A percentile compares a stretch with the other conserved stretches of the same genome.
These are phyloP conservation scores for Coemansia sp. DNA, from an alignment of 192 early-diverging fungal genomes.

Conservation along the genomic window DNA sequence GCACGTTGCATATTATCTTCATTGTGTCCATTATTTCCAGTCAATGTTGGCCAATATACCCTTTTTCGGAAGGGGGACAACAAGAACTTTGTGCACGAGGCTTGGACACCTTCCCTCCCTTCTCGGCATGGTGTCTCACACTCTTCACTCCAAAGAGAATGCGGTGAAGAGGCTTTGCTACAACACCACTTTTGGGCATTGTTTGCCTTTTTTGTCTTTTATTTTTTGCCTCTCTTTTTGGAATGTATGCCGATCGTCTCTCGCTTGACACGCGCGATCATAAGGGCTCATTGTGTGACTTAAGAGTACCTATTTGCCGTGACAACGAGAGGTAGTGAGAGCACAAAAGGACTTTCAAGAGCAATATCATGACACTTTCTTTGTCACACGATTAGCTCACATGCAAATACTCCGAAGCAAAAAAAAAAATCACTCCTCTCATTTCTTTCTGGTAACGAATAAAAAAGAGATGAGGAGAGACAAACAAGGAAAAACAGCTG, in stretches of 20 bases:
- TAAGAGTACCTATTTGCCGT: background rate
- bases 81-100: background rate
- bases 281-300: conserved; percentile 3
- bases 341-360: no score
- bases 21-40: no score
- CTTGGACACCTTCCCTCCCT: conserved; percentile 7
- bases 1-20: no score
- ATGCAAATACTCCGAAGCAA: no score
- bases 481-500: no score
- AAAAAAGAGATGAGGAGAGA: background rate
- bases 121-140: background rate
- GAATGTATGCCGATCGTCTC: background rate
- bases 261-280: background rate
- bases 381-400: background rate
- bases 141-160: background rate
- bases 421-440: conserved; percentile 5
- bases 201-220: background rate
- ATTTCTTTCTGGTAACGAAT: no score
- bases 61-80: background rate
- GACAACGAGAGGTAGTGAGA: background rate
- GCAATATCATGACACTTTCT: background rate
- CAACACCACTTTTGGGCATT: background rate
- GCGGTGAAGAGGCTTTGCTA: background rate
- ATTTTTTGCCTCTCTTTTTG: no score
- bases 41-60: conserved; percentile 4